These are phyloP conservation scores for Ganoderma resinaceum DNA, from an alignment of 1,284 basidiomycete genomes.

Conservation along the genomic window DNA sequence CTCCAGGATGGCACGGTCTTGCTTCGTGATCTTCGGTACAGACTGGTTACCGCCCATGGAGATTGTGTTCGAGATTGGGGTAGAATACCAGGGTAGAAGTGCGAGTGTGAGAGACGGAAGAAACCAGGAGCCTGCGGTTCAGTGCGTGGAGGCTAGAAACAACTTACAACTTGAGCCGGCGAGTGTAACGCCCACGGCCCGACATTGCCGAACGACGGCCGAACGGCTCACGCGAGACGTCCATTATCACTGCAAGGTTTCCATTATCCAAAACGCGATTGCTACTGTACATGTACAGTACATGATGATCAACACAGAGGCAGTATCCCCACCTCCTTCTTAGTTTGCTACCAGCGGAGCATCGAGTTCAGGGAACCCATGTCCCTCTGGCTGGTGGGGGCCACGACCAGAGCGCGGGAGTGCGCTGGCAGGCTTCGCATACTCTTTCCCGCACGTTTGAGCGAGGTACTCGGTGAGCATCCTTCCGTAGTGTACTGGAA, in stretches of 20 bases:
- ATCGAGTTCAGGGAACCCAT: neutral
- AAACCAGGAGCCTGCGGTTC: neutral
- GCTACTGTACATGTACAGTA: neutral
- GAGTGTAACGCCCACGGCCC: neutral
- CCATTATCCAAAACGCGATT: neutral
- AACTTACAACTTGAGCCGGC: too few species aligned
- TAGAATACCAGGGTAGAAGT: neutral
- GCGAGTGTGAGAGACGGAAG: neutral
- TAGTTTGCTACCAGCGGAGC: neutral
- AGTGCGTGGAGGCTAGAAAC: neutral
- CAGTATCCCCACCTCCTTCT: neutral
- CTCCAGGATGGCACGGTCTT: constrained; percentile 96
- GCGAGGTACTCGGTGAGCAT: constrained; percentile 59
- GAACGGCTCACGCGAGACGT: too few species aligned
- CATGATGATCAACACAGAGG: neutral
- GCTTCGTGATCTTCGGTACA: constrained; percentile 88
- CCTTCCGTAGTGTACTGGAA: constrained; percentile 61
- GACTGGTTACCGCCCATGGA: constrained; percentile 80
- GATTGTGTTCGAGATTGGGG: constrained; percentile 5
- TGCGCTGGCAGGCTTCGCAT: constrained; percentile 22
- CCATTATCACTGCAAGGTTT: neutral
- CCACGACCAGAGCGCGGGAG: neutral
- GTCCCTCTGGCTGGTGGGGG: constrained; percentile 1
- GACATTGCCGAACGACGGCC: neutral
- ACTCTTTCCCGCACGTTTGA: constrained; percentile 41